Conservation (phyloP, 208 protist species). For the Entamoeba dispar region DNA sequence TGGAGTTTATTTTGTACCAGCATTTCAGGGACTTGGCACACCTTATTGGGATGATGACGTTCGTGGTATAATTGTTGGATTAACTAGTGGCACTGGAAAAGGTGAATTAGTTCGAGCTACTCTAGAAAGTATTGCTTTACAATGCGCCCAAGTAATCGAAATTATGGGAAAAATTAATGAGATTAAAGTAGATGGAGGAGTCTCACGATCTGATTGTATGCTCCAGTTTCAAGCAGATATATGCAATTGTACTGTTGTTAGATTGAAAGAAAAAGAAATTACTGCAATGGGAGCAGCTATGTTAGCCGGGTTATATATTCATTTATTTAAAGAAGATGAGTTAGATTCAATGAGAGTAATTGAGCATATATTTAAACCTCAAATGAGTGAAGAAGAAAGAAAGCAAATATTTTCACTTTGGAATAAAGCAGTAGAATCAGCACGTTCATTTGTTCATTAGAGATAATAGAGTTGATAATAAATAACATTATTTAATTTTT, state of each 20-base stretch:
- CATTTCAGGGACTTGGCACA: slow-evolving; percentile 78
- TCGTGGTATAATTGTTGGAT: slow-evolving; percentile 44
- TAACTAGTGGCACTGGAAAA: slow-evolving; percentile 19
- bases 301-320: slow-evolving; percentile 34
- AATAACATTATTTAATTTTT: no score
- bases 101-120: slow-evolving; percentile 35
- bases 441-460: not conserved
- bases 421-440: not conserved
- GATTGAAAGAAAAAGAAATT: slow-evolving; percentile 21
- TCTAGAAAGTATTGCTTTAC: slow-evolving; percentile 31
- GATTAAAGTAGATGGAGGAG: slow-evolving; percentile 75
- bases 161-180: slow-evolving; percentile 42
- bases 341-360: not conserved
- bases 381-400: not conserved
- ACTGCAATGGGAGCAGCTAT: slow-evolving; percentile 41
- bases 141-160: slow-evolving; percentile 31
- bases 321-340: not conserved
- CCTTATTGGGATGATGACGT: slow-evolving; percentile 78
- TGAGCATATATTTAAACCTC: not conserved
- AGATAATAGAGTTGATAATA: no score
- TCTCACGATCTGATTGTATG: slow-evolving; percentile 56
- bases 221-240: slow-evolving; percentile 75
- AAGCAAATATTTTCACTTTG: not conserved
- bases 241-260: not conserved
- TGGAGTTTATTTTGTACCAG: slow-evolving; percentile 76